Evolutionary conservation across 1,284 basidiomycete genomes (phyloP).

Genomic region (Leccinum cinnamomeum): DNA sequence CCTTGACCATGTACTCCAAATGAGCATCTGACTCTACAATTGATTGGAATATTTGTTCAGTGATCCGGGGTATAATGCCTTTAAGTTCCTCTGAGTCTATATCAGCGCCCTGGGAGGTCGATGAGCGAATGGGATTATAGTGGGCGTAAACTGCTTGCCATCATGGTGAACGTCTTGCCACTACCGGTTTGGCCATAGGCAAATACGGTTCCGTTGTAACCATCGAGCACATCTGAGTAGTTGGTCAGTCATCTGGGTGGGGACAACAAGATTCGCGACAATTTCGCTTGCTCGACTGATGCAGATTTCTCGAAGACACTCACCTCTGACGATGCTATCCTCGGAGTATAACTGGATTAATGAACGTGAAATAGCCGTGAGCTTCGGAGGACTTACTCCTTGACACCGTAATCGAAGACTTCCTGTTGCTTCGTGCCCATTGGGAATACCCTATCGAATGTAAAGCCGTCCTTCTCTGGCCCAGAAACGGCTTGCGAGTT

Average conservation of each 20-base stretch:
- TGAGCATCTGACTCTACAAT: conserved; percentile 95
- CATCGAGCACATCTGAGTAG: conserved; percentile 88
- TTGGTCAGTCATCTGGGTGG: conserved; percentile 21
- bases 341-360: conserved; percentile 19
- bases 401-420: conserved; percentile 98
- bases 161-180: conserved; percentile 97
- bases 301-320: conserved; percentile 15
- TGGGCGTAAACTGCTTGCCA: conserved; percentile 54
- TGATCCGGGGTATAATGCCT: conserved; percentile 98
- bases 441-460: conserved; percentile 96
- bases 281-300: conserved; percentile 4
- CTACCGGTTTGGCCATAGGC: conserved; percentile 99
- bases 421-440: conserved; percentile 91
- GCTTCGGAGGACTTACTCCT: conserved; percentile 65
- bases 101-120: conserved; percentile 77
- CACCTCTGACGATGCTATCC: conserved; percentile 76
- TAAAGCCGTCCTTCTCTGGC: conserved; percentile 91
- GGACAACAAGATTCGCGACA: conserved; percentile 4
- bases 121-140: conserved; percentile 14
- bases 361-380: conserved; percentile 11
- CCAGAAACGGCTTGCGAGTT: conserved; percentile 65
- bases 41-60: conserved; percentile 98
- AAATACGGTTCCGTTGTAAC: conserved; percentile 98
- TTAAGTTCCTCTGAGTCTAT: conserved; percentile 91
- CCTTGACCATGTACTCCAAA: conserved; percentile 98